Base-by-base conservation (phyloP, 164 flowering plant species). In the Dillenia suffruticosa region DNA sequence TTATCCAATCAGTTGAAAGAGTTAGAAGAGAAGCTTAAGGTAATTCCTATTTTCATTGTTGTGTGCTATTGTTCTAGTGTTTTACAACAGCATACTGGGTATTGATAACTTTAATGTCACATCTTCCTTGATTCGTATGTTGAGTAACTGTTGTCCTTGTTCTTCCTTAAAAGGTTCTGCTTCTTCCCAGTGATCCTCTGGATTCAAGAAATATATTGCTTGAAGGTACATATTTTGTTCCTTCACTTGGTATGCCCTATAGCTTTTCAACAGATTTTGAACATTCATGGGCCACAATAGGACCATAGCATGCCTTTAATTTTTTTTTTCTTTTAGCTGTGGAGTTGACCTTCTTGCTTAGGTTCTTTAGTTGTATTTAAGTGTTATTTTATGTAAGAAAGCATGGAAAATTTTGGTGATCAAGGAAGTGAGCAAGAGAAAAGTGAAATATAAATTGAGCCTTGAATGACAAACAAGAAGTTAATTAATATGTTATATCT, bases 171-270 rank as follows among this genome's bases (percentile, higher is more conserved):
- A 61, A 95, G 99, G 64, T 88, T 19, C 55, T 91, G 66, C 72
- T 91, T 55, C 89, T 95, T 61, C 99, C 99, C n/a, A 78, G 76
- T 65, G 96, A 95, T 77, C 99, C 99, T 72, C 86, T 91, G 47
- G 96, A 95, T 81, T 73, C 89, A 53, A 85, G 96, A 68, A 95
- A 95, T 72, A 91, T 95, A 59, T 71, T 91, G 81, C 90, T 95
- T 72, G 99, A 95, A 89, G 99, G 99, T 95, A 67, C 51, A 24
- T 58, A n/a, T 45, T 52, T 46, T 46, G 19, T 52, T 62, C 58
- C 54, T 63, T 15, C 68, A 19, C 22, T 51, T 58, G 32, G 32
- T 26, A 26, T 26, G 1, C 2, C 3, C 32, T 26, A 26, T 26
- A 5, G 32, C 32, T 26, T 26, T 5, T 2, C 32, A 26, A 26